Base-by-base conservation (phyloP, 2,329 filamentous ascomycete species). In the Parafenestella ontariensis region DNA sequence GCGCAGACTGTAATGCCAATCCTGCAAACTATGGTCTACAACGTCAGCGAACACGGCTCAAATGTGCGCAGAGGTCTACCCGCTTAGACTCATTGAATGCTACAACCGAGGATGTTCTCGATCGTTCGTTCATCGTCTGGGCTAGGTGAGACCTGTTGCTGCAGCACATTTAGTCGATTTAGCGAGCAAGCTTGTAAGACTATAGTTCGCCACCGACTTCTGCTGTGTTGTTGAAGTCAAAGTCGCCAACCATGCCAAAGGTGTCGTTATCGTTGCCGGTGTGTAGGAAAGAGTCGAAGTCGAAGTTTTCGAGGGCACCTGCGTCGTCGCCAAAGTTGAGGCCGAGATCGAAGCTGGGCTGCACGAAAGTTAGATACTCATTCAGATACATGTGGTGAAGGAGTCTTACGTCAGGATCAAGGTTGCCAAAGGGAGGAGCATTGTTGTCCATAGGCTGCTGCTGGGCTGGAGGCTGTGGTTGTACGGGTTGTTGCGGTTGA, bases 261-360 rank as follows among this genome's bases (percentile, higher is more conserved):
- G 64, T 71, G 33, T 61, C 66, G 21, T 67, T 77, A 60, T 83
- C 83, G 34, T 79, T 78, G 36, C 76, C 77, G 24, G 82, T 85
- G 65, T 87, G 85, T 47, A 89, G 77, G 77, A 88, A 89, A 15
- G 83, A 85, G 68, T 88, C 86, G 70, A 89, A 89, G 72, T 89
- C 85, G 70, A 89, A 88, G 83, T 83, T 76, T 78, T 87, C 65
- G 79, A 86, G 79, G 82, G 90, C 82, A 86, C 92, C 80, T 83
- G 57, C 46, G 83, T 65, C 52, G 78, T 83, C 73, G 78, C 80
- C 80, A 79, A 72, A 64, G 43, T 68, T 71, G 56, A 80, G 76
- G 49, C 76, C 74, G 50, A 79, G 68, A 40, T 70, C 75, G 50
- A 76, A 71, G 50, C 64, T 52, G 49, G 74, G 69, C 72, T 78